These are phyloP conservation scores for Astrothelium macrocarpum DNA, from an alignment of 495 filamentous ascomycete species.

Conservation along the genomic window DNA sequence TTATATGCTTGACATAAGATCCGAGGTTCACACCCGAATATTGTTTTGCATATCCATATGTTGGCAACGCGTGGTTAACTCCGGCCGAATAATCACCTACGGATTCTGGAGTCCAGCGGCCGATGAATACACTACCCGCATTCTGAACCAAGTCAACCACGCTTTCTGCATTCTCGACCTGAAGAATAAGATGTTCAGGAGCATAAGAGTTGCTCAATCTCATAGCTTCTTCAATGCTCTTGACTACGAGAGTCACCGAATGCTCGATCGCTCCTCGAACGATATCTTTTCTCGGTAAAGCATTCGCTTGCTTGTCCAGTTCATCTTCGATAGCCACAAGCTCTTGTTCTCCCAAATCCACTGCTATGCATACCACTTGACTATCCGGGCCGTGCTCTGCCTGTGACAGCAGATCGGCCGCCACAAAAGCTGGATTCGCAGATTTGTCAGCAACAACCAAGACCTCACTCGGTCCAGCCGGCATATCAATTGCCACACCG, in stretches of 20 bases:
- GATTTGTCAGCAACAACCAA: slow-evolving; percentile 87
- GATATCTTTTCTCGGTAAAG: slow-evolving; percentile 81
- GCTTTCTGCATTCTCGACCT: slow-evolving; percentile 62
- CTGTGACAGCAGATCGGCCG: slow-evolving; percentile 86
- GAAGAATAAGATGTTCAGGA: slow-evolving; percentile 94
- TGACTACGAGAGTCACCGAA: slow-evolving; percentile 79
- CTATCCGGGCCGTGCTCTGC: slow-evolving; percentile 94
- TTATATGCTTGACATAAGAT: slow-evolving; percentile 95
- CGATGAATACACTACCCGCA: slow-evolving; percentile 91
- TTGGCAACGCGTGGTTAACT: slow-evolving; percentile 93
- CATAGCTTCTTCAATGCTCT: slow-evolving; percentile 75
- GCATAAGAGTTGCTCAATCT: slow-evolving; percentile 83
- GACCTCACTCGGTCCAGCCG: slow-evolving; percentile 91
- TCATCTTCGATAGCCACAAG: slow-evolving; percentile 80
- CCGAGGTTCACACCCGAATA: slow-evolving; percentile 95
- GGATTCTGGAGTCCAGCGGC: slow-evolving; percentile 90
- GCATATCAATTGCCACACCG: slow-evolving; percentile 95
- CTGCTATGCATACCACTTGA: slow-evolving; percentile 85
- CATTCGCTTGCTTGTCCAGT: slow-evolving; percentile 79
- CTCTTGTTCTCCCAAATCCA: slow-evolving; percentile 62
- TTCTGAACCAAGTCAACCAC: slow-evolving; percentile 76
- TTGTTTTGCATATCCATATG: slow-evolving; percentile 94
- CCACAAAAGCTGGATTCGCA: slow-evolving; percentile 90
- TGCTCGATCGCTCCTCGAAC: slow-evolving; percentile 85
- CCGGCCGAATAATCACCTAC: slow-evolving; percentile 97